Conservation (phyloP, 2,329 filamentous ascomycete genomes). For the Aspergillus fumigatus region DNA sequence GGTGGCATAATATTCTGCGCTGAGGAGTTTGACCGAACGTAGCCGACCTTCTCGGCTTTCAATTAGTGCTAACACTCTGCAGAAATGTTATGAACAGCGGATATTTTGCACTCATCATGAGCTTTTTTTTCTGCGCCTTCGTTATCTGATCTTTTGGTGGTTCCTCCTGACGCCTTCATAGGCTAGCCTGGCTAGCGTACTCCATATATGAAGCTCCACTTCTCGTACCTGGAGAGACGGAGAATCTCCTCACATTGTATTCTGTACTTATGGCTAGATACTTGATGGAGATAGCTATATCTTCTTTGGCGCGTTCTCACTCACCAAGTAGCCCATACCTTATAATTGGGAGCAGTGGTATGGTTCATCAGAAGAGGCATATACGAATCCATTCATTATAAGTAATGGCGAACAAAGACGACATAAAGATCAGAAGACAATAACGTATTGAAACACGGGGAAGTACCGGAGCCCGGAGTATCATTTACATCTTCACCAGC, state of each 20-base stretch:
- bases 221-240: background rate
- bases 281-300: background rate
- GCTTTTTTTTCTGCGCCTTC: slow-evolving; percentile 4
- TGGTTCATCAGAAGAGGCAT: slow-evolving; percentile 11
- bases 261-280: background rate
- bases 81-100: slow-evolving; percentile 2
- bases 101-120: background rate
- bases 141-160: slow-evolving; percentile 22
- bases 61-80: background rate
- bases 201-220: background rate
- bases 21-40: slow-evolving; percentile 7
- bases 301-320: background rate
- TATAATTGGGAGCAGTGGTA: background rate
- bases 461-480: slow-evolving; percentile 37
- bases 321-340: background rate
- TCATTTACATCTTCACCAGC: slow-evolving; percentile 41
- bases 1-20: background rate
- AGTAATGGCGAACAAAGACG: slow-evolving; percentile 5
- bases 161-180: slow-evolving; percentile 2
- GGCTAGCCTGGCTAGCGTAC: background rate
- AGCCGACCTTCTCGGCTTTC: background rate
- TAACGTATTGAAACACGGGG: slow-evolving; percentile 30
- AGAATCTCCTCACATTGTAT: background rate
- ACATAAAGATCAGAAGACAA: slow-evolving; percentile 14
- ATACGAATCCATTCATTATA: background rate